phyloP scores from a whole-genome alignment of 2,329 filamentous ascomycete species.

The Chrysoporthe puriensis region DNA sequence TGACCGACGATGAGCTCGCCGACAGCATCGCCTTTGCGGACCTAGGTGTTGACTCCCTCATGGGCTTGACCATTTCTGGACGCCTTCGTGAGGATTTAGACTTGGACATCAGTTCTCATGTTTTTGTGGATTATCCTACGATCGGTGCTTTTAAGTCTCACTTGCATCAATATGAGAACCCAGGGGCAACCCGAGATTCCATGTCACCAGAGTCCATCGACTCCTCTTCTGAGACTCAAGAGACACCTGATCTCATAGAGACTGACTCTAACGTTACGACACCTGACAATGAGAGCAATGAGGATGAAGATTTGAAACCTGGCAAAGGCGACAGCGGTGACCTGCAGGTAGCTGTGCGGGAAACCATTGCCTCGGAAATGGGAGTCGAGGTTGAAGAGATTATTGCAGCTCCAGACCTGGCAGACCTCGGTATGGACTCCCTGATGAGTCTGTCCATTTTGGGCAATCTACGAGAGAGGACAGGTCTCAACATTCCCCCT shows the following conservation, averaged over 20 bases:
- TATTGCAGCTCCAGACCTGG: slow-evolving; percentile 55
- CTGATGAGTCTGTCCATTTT: slow-evolving; percentile 61
- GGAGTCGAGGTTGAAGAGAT: slow-evolving; percentile 70
- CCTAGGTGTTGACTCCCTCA: slow-evolving; percentile 64
- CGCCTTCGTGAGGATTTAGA: slow-evolving; percentile 62
- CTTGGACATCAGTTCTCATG: slow-evolving; percentile 55
- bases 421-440: slow-evolving; percentile 63
- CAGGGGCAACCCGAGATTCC: slow-evolving; percentile 27
- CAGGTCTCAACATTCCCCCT: slow-evolving; percentile 56
- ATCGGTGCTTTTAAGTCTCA: slow-evolving; percentile 56
- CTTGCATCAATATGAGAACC: slow-evolving; percentile 44
- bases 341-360: slow-evolving; percentile 59
- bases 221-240: slow-evolving; percentile 35
- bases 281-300: slow-evolving; percentile 52
- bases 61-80: slow-evolving; percentile 60
- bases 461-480: slow-evolving; percentile 57
- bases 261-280: slow-evolving; percentile 58
- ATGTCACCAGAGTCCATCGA: slow-evolving; percentile 39
- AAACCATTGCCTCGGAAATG: slow-evolving; percentile 73
- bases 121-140: slow-evolving; percentile 58
- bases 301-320: slow-evolving; percentile 51
- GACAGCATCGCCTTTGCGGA: slow-evolving; percentile 61
- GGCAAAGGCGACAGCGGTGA: slow-evolving; percentile 43
- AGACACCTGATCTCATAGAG: slow-evolving; percentile 25
- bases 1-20: slow-evolving; percentile 57